phyloP scores from a whole-genome alignment of 2,329 filamentous ascomycete genomes.

The Didymella arachidicola region DNA sequence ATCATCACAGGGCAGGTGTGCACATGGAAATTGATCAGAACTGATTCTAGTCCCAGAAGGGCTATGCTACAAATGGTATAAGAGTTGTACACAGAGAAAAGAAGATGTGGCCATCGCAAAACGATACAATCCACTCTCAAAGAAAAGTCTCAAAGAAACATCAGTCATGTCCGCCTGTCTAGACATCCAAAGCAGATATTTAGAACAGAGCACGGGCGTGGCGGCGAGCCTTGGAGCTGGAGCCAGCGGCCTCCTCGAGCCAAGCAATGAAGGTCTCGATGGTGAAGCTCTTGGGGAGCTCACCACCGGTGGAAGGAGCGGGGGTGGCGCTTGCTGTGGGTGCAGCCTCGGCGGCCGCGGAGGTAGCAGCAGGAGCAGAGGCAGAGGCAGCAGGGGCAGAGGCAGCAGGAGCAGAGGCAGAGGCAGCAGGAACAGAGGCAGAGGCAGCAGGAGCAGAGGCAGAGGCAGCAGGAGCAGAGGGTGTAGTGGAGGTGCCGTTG shows the following conservation, averaged over 20 bases:
- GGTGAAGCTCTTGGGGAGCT: slow-evolving; percentile 44
- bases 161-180: slow-evolving; percentile 7
- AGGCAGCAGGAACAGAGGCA: slow-evolving; percentile 7
- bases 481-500: slow-evolving; percentile 14
- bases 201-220: slow-evolving; percentile 38
- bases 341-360: slow-evolving; percentile 19
- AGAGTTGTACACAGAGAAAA: slow-evolving; percentile 11
- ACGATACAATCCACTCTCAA: slow-evolving; percentile 16
- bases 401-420: slow-evolving; percentile 22
- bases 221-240: slow-evolving; percentile 35
- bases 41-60: slow-evolving; percentile 1
- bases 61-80: not conserved
- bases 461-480: slow-evolving; percentile 21
- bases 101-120: slow-evolving; percentile 11
- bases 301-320: slow-evolving; percentile 25
- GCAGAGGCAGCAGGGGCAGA: slow-evolving; percentile 19
- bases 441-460: slow-evolving; percentile 21
- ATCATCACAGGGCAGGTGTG: not conserved
- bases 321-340: slow-evolving; percentile 16
- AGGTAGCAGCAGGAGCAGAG: slow-evolving; percentile 4
- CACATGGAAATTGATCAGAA: not conserved
- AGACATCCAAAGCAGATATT: slow-evolving; percentile 1
- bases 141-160: slow-evolving; percentile 7
- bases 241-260: slow-evolving; percentile 38
- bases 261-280: slow-evolving; percentile 46